phyloP scores from a whole-genome alignment of 768 basidiomycete species.

The Rhodotorula toruloides region DNA sequence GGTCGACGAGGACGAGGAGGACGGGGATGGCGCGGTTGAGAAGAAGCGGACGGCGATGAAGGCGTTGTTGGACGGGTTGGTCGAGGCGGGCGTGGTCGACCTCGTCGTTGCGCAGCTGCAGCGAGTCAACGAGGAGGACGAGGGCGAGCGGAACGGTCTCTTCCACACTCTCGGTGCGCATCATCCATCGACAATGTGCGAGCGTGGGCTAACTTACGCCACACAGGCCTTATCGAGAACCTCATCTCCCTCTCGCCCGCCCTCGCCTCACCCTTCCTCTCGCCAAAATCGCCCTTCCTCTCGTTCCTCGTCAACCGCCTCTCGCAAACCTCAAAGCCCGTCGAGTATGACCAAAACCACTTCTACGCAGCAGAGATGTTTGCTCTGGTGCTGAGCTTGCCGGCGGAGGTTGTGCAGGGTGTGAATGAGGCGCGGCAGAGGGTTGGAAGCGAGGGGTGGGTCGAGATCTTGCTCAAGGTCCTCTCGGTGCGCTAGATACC shows the following conservation, averaged over 20 bases:
- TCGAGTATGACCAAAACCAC: constrained; percentile 74
- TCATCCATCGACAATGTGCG: no score
- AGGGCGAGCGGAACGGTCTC: constrained; percentile 82
- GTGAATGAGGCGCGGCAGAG: constrained; percentile 58
- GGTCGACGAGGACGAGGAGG: constrained; percentile 57
- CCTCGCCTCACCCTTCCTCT: constrained; percentile 63
- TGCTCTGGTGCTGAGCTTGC: constrained; percentile 64
- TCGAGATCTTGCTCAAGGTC: constrained; percentile 28
- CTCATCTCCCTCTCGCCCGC: constrained; percentile 76
- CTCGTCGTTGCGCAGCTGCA: constrained; percentile 80
- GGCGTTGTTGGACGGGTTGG: constrained; percentile 58
- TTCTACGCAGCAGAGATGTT: constrained; percentile 88
- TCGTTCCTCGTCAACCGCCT: constrained; percentile 75
- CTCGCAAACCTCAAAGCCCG: constrained; percentile 51
- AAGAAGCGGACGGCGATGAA: constrained; percentile 24
- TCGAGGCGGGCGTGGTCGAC: constrained; percentile 71
- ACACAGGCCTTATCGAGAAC: constrained; percentile 83
- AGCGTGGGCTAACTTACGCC: not conserved
- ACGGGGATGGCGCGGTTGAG: constrained; percentile 55
- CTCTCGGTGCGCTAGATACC: constrained; percentile 32
- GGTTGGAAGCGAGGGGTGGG: constrained; percentile 49
- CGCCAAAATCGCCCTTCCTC: constrained; percentile 64
- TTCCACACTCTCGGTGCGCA: constrained; percentile 77
- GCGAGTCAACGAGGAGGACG: constrained; percentile 84
- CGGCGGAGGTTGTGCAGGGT: constrained; percentile 17